phyloP scores from a whole-genome alignment of 2,329 filamentous ascomycete genomes.

The Cladorrhinum sp. region DNA sequence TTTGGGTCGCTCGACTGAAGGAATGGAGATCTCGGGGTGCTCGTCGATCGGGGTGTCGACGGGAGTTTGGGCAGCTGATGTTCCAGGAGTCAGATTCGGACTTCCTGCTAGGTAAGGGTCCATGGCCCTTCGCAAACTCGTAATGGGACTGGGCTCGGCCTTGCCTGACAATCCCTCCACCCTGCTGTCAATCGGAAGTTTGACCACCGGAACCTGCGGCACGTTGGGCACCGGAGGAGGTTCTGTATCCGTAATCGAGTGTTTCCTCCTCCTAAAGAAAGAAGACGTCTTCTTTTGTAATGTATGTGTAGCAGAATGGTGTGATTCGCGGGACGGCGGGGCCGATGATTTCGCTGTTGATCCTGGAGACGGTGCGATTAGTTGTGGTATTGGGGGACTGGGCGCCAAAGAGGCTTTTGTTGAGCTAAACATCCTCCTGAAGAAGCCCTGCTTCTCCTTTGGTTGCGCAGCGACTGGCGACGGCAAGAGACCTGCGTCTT shows the following conservation, averaged over 20 bases:
- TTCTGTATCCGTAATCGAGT: slow-evolving; percentile 70
- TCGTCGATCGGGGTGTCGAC: slow-evolving; percentile 1
- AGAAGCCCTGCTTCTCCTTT: slow-evolving; percentile 82
- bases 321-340: slow-evolving; percentile 52
- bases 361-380: slow-evolving; percentile 38
- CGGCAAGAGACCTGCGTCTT: slow-evolving; percentile 46
- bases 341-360: slow-evolving; percentile 49
- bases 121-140: slow-evolving; percentile 83
- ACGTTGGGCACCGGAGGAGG: slow-evolving; percentile 35
- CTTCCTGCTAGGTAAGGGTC: slow-evolving; percentile 66
- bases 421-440: slow-evolving; percentile 84
- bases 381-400: slow-evolving; percentile 28
- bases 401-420: slow-evolving; percentile 50
- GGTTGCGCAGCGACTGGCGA: slow-evolving; percentile 36
- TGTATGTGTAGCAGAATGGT: slow-evolving; percentile 42
- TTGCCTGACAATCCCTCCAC: slow-evolving; percentile 31
- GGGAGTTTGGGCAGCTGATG: slow-evolving; percentile 27
- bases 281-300: slow-evolving; percentile 90
- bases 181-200: slow-evolving; percentile 31
- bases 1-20: slow-evolving; percentile 15
- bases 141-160: slow-evolving; percentile 61
- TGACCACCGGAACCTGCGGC: slow-evolving; percentile 33
- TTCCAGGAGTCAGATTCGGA: slow-evolving; percentile 15
- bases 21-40: slow-evolving; percentile 11
- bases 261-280: slow-evolving; percentile 92